phyloP scores from a whole-genome alignment of 768 basidiomycete species.

The Kwoniella pini region DNA sequence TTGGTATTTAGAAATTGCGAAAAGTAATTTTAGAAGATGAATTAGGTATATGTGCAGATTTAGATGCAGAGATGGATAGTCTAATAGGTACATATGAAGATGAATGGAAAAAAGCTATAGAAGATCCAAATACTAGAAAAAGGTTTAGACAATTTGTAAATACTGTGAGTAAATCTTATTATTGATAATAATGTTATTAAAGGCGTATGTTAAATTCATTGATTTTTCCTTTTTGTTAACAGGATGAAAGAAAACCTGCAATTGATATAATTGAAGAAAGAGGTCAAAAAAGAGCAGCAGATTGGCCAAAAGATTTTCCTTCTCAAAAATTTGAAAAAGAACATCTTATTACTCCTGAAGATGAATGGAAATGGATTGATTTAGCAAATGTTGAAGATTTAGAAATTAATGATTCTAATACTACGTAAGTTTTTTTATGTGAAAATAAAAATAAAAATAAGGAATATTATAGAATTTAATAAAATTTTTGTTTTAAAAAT shows the following conservation, averaged over 20 bases:
- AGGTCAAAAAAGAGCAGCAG: conserved; percentile 65
- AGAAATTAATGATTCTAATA: conserved; percentile 57
- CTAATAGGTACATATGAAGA: conserved; percentile 67
- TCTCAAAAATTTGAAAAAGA: conserved; percentile 48
- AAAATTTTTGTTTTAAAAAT: no score
- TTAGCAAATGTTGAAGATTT: conserved; percentile 62
- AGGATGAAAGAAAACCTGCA: conserved; percentile 58
- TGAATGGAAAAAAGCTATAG: conserved; percentile 69
- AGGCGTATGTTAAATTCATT: neutral
- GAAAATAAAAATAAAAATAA: neutral
- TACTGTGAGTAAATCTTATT: conserved; percentile 54
- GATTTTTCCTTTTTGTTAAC: neutral
- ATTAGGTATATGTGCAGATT: conserved; percentile 69
- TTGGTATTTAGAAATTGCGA: conserved; percentile 60
- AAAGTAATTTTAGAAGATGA: conserved; percentile 69
- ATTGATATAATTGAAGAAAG: conserved; percentile 65
- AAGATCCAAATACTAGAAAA: conserved; percentile 59
- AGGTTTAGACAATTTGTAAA: conserved; percentile 69
- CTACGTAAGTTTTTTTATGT: conserved; percentile 51
- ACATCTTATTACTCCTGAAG: conserved; percentile 58
- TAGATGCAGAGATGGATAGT: conserved; percentile 68
- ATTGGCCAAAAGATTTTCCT: conserved; percentile 66
- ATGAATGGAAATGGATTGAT: conserved; percentile 63
- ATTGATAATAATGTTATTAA: neutral
- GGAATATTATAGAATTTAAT: no score